Base-by-base conservation (phyloP, 768 basidiomycete species). In the Neoboletus brunneissimus region DNA sequence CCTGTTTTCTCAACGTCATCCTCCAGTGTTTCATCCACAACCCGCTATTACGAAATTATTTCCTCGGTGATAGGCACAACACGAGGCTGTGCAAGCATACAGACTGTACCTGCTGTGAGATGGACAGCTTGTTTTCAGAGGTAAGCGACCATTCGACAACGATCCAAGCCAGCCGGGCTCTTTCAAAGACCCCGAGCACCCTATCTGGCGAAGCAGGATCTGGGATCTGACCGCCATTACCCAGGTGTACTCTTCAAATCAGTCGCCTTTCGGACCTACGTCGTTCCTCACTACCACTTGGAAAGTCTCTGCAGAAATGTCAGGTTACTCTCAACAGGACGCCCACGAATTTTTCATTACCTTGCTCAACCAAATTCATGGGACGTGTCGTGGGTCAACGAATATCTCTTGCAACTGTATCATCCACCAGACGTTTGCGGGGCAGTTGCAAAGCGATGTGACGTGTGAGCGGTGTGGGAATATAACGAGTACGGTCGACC, bases 241-340 rank as follows among this genome's bases (percentile, higher is more conserved):
- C 40, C 41, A 86, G 84, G 76, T 85, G 10, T 85, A 83, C 56
- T 82, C 83, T 5, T 75, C 80, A 5, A 84, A 83, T 58, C 69
- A 74, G 11, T 70, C 77, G 8, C 86, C 93, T 0, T 88, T 85
- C 62, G 94, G 91, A 0, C 95, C 96, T 0, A 83, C 87, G 3
- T 84, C 85, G 4, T 88, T 98, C 67, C 80, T 98, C 9, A 79
- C 86, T 15, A 86, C 89, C 27, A 90, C 88, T 34, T 98, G 94
- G 95, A 81, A 79, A 58, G 74, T 77, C 5, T 86, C 88, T 0
- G 73, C 87, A 0, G 93, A 96, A 58, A 77, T 98, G 27, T 84
- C 92, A 5, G 95, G 94, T 2, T 93, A 98, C 66, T 85, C 91
- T 0, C 96, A 98, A 69, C 96, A 96, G 66, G 95, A 98, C 58